phyloP scores from a whole-genome alignment of 2,329 filamentous ascomycete species.

The Calonectria naviculata region DNA sequence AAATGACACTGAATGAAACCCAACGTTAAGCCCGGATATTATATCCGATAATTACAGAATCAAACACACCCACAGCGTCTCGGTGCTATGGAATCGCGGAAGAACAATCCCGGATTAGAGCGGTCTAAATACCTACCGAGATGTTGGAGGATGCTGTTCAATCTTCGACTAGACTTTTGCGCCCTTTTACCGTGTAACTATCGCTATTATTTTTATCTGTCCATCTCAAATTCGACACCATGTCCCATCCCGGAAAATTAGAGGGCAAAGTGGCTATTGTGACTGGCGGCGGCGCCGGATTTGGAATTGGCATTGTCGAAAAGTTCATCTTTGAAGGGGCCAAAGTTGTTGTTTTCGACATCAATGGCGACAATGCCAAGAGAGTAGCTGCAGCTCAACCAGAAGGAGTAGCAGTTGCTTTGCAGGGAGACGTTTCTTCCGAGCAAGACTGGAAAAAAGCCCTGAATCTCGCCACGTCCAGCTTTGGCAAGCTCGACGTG shows the following conservation, averaged over 20 bases:
- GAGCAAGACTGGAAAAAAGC: conserved; percentile 2
- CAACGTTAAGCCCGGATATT: neutral
- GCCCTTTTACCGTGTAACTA: neutral
- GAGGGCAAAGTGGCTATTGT: conserved; percentile 13
- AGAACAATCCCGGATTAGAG: neutral
- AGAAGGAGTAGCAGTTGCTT: neutral
- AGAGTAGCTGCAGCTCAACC: neutral
- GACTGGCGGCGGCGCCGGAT: conserved; percentile 8
- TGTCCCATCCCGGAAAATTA: neutral
- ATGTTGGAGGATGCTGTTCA: neutral
- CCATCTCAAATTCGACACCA: neutral
- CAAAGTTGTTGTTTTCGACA: conserved; percentile 7
- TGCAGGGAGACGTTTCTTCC: neutral
- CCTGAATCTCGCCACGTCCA: neutral
- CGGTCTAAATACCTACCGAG: neutral
- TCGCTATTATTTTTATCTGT: too few species aligned
- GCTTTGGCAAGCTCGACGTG: conserved; percentile 7
- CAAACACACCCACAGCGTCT: neutral
- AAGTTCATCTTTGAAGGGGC: conserved; percentile 7
- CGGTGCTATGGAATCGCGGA: neutral
- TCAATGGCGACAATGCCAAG: neutral
- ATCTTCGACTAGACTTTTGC: neutral
- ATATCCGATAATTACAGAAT: neutral
- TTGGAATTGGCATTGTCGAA: conserved; percentile 2
- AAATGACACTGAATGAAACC: neutral